phyloP scores from a whole-genome alignment of 2,329 filamentous ascomycete species.

The Aphanocladium album region DNA sequence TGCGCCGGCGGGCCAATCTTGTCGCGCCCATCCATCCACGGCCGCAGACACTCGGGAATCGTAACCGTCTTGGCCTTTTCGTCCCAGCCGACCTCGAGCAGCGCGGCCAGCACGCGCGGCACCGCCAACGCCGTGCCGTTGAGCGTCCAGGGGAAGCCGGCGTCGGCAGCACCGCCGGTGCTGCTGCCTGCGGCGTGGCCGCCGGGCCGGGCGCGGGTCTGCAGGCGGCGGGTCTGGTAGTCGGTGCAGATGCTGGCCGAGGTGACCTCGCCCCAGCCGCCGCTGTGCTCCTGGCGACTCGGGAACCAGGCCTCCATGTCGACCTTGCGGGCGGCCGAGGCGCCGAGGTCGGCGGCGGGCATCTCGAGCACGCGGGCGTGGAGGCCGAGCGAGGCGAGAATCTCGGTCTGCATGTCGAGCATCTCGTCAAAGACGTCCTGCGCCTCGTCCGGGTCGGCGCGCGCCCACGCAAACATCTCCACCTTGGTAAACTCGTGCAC shows the following conservation, averaged over 20 bases:
- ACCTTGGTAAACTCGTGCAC: constrained; percentile 99
- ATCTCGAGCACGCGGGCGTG: constrained; percentile 89
- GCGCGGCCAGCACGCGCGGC: constrained; percentile 79
- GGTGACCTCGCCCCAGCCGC: constrained; percentile 90
- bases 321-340: constrained; percentile 77
- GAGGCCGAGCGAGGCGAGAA: constrained; percentile 70
- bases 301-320: constrained; percentile 97
- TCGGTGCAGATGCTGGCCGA: constrained; percentile 89
- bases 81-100: constrained; percentile 89
- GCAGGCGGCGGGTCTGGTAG: constrained; percentile 81
- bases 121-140: constrained; percentile 94
- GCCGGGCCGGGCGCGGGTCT: constrained; percentile 61
- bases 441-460: constrained; percentile 44
- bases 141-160: constrained; percentile 79
- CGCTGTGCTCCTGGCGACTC: constrained; percentile 52
- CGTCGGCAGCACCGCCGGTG: constrained; percentile 31
- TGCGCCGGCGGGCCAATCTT: constrained; percentile 44
- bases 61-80: constrained; percentile 60
- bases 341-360: constrained; percentile 83
- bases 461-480: constrained; percentile 91
- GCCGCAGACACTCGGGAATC: constrained; percentile 73
- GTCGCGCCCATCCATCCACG: constrained; percentile 76
- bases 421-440: constrained; percentile 74
- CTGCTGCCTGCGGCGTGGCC: constrained; percentile 32
- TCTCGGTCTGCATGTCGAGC: constrained; percentile 78